These are phyloP conservation scores for Ramichloridium luteum DNA, from an alignment of 2,329 filamentous ascomycete species.

Conservation along the genomic window DNA sequence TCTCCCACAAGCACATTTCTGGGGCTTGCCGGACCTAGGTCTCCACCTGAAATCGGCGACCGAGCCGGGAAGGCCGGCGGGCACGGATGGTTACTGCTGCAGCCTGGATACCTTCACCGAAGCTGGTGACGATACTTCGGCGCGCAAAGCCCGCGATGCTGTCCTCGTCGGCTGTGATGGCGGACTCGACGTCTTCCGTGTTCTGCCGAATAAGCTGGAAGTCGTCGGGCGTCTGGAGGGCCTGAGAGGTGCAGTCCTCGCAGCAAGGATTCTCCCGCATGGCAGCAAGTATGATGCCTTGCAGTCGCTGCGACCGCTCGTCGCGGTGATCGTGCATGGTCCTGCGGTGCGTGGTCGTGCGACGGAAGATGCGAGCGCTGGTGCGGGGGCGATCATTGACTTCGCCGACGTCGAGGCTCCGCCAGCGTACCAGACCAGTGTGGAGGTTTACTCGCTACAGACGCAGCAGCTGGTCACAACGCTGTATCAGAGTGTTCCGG, in stretches of 20 bases:
- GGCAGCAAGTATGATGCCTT: constrained; percentile 39
- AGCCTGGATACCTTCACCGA: constrained; percentile 60
- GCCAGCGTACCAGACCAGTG: constrained; percentile 68
- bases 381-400: too few species aligned
- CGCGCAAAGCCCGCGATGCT: constrained; percentile 45
- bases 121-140: constrained; percentile 33
- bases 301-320: constrained; percentile 52
- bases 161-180: constrained; percentile 70
- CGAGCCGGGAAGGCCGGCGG: constrained; percentile 25
- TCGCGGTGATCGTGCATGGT: constrained; percentile 71
- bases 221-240: constrained; percentile 60
- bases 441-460: constrained; percentile 76
- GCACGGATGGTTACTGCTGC: constrained; percentile 57
- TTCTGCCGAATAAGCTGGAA: constrained; percentile 61
- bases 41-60: constrained; percentile 15
- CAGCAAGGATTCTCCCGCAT: constrained; percentile 73
- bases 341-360: constrained; percentile 39
- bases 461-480: constrained; percentile 61
- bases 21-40: constrained; percentile 21
- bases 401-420: constrained; percentile 22
- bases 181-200: constrained; percentile 60
- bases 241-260: constrained; percentile 64
- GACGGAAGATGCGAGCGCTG: constrained; percentile 24
- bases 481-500: constrained; percentile 57
- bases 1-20: constrained; percentile 25